Evolutionary conservation across 2,329 filamentous ascomycete species (phyloP), one percentile per base, ranked within the genome.

Genomic region (Atkinsonella hypoxylon): DNA sequence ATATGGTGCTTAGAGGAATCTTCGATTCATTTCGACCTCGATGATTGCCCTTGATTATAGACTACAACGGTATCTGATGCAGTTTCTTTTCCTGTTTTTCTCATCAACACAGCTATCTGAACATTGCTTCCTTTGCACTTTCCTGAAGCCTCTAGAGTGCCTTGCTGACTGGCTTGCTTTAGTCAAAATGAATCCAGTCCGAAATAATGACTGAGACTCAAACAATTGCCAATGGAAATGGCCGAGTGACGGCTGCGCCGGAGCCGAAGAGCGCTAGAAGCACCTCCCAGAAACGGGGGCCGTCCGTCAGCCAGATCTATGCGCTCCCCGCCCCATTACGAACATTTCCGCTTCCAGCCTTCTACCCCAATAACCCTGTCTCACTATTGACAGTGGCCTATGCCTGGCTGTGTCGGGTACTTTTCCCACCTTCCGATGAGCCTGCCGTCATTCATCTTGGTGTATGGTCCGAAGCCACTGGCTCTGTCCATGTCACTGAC

Each of bases 41-140:
- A 70, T 84, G 81, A 75, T 70, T 70, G 78, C 71, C 76, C 73
- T 73, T 76, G 63, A 67, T 68, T 80, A 83, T 85, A 86, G 87
- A 93, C 87, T 93, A 93, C 87, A 91, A 93, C 87, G 87, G 87
- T 93, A 93, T 93, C 87, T 93, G 87, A 93, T 78, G 74, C 63
- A 66, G 65, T 56, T 52, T 13, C 15, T 59, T 51, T 56, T 51
- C 22, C 49, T 53, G 17, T 54, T 57, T 58, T 49, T 48, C 50
- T 26, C 49, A 51, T 46, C 32, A 44, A 40, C 18, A 38, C 8
- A 11, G 5, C 11, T 30, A 8, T 34, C 44, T 17, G 20, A 34
- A 30, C 42, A 17, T 43, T 15, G 44, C 26, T 38, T 36, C 18
- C 38, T 41, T 50, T 17, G 9, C 17, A 17, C 7, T 13, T 18